These are phyloP conservation scores for Talaromyces marneffei DNA, from an alignment of 2,329 filamentous ascomycete genomes.

Conservation along the genomic window DNA sequence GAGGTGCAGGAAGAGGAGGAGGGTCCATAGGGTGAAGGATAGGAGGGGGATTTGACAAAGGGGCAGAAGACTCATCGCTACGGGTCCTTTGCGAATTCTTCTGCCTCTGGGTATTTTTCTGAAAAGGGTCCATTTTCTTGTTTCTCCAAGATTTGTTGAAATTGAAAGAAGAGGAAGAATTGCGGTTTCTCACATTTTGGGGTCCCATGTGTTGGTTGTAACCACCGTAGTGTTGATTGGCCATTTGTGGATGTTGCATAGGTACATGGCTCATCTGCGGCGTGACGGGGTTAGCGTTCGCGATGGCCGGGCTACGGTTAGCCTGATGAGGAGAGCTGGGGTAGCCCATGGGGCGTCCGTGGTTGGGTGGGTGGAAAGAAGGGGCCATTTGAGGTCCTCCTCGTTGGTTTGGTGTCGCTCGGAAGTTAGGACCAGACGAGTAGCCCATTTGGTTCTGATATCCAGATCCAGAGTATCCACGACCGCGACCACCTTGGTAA, in stretches of 20 bases:
- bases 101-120: slow-evolving; percentile 23
- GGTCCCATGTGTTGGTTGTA: slow-evolving; percentile 53
- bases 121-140: slow-evolving; percentile 16
- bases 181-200: slow-evolving; percentile 55
- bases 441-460: slow-evolving; percentile 50
- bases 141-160: slow-evolving; percentile 25
- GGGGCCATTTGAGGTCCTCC: slow-evolving; percentile 48
- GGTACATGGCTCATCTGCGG: slow-evolving; percentile 67
- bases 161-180: slow-evolving; percentile 20
- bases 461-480: slow-evolving; percentile 50
- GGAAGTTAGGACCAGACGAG: slow-evolving; percentile 51
- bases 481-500: slow-evolving; percentile 51
- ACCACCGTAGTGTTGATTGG: slow-evolving; percentile 53
- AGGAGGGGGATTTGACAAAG: neutral
- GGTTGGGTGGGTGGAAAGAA: slow-evolving; percentile 44
- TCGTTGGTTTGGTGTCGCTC: slow-evolving; percentile 47
- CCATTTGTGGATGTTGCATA: slow-evolving; percentile 59
- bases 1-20: slow-evolving; percentile 23
- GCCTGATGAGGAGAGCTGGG: slow-evolving; percentile 62
- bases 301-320: slow-evolving; percentile 60
- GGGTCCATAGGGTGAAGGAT: neutral
- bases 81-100: slow-evolving; percentile 26
- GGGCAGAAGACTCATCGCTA: slow-evolving; percentile 6
- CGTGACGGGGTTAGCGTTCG: slow-evolving; percentile 61
- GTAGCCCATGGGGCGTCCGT: slow-evolving; percentile 44